A percentile compares a stretch with the other conserved stretches of the same genome.
phyloP scores from a whole-genome alignment of 140 eudicot species.

The Anethum foeniculum region DNA sequence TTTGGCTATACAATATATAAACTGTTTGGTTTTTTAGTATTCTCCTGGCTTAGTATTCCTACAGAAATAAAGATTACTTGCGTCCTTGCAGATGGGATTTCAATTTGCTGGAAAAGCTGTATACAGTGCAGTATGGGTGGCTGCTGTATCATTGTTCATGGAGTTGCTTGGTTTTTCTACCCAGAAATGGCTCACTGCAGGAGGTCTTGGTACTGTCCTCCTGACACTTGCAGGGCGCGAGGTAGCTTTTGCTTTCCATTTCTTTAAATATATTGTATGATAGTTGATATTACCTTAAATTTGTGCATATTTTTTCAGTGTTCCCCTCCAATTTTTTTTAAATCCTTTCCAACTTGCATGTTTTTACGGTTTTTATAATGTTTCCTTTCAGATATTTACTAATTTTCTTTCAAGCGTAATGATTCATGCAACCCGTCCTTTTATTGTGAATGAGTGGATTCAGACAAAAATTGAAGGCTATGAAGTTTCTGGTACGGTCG shows the following conservation, averaged over 20 bases:
- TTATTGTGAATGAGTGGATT: constrained; percentile 87
- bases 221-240: constrained; percentile 98
- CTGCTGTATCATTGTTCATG: constrained; percentile 92
- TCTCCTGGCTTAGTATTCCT: not conserved
- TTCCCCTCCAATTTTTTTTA: not conserved
- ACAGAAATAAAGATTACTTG: not conserved
- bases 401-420: constrained; percentile 89
- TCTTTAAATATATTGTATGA: not conserved
- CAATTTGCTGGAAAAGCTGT: constrained; percentile 88
- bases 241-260: constrained; percentile 31
- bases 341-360: not conserved
- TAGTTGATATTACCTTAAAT: not conserved
- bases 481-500: constrained; percentile 96
- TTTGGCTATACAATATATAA: not conserved
- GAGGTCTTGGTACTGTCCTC: constrained; percentile 96
- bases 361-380: constrained; percentile 6
- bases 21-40: not conserved
- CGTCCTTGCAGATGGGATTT: constrained; percentile 75
- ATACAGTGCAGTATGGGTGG: constrained; percentile 89
- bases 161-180: constrained; percentile 94
- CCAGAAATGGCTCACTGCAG: constrained; percentile 95
- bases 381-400: constrained; percentile 63
- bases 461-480: constrained; percentile 93
- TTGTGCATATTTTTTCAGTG: not conserved
- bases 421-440: constrained; percentile 96